Evolutionary conservation across 768 basidiomycete genomes (phyloP), one percentile per base, ranked within the genome.

Genomic region (Boletus patriciae): DNA sequence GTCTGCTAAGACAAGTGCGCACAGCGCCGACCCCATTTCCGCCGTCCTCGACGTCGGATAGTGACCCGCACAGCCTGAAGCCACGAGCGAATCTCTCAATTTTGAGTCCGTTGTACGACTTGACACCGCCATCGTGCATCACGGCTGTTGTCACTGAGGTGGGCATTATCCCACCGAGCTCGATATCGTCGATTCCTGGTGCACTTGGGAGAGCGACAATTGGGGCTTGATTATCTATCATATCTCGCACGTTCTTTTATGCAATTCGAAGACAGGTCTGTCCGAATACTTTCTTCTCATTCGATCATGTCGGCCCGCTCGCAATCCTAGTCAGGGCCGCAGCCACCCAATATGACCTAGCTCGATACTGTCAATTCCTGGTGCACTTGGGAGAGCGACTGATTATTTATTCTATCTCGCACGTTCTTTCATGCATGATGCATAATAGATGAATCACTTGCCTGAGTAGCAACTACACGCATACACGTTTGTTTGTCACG

Each of bases 101-200:
- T 21, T 76, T 97, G 59, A 92, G 90, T 70, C 89, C 96, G 7
- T 73, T 98, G 13, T 99, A 98, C 67, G 97, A 99, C 71, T 78
- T 98, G 43, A 97, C 97, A 3, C 92, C 96, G 2, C 90, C 95
- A 1, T 83, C 83, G 19, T 90, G 85, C 68, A 94, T 99, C 60
- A 96, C 97, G 2, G 96, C 91, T 18, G 92, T 99, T 23, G 94
- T 98, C 52, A 98, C 96, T 3, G 97, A 99, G 75, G 94, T 95
- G 43, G 96, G 96, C 2, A 78, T 98, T 52, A 97, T 96, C 60
- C 94, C 94, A 4, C 92, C 94, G 0, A 93, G 87, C 62, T 92
- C 92, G 59, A 92, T 95, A 62, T 85, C 88, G 64, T 88, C 88
- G 38, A 89, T 93, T 71, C 86, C 88, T 18, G 76, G 88, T 52